A percentile compares a stretch with the other conserved stretches of the same genome.
Evolutionary conservation across 2,329 filamentous ascomycete species (phyloP).

Genomic region (Paecilomyces sp.): DNA sequence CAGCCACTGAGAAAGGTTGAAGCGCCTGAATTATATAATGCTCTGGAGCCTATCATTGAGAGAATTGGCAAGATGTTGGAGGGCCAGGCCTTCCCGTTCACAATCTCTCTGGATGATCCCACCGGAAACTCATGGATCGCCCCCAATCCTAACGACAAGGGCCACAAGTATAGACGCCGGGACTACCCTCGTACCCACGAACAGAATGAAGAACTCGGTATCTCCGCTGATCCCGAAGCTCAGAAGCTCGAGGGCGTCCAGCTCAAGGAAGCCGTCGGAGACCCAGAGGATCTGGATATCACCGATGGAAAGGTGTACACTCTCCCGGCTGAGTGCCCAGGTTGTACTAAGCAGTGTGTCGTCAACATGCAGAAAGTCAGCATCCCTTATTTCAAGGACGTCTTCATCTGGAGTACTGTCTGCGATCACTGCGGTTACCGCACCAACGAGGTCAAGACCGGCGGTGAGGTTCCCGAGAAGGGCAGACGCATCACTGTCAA

Average conservation of each 20-base stretch:
- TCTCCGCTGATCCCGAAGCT: constrained; percentile 46
- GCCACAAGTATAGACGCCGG: constrained; percentile 82
- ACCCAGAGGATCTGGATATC: constrained; percentile 68
- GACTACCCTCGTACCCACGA: constrained; percentile 77
- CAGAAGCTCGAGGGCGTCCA: constrained; percentile 20
- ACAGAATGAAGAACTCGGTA: constrained; percentile 79
- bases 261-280: constrained; percentile 39
- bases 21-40: constrained; percentile 68
- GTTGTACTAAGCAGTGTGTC: constrained; percentile 75
- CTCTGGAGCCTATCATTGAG: constrained; percentile 69
- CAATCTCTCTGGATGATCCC: constrained; percentile 79
- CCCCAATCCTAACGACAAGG: constrained; percentile 64
- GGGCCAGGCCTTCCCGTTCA: constrained; percentile 77
- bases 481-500: constrained; percentile 76
- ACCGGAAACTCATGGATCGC: constrained; percentile 97
- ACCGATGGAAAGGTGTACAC: constrained; percentile 87
- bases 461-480: constrained; percentile 79
- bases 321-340: constrained; percentile 86
- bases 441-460: constrained; percentile 96
- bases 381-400: constrained; percentile 96
- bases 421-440: constrained; percentile 91
- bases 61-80: constrained; percentile 70
- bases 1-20: constrained; percentile 76
- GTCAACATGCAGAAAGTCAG: constrained; percentile 99
- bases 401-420: constrained; percentile 88